Evolutionary conservation across 495 filamentous ascomycete species (phyloP), one percentile per base, ranked within the genome.

Genomic region (Penicillium longicatenatum): DNA sequence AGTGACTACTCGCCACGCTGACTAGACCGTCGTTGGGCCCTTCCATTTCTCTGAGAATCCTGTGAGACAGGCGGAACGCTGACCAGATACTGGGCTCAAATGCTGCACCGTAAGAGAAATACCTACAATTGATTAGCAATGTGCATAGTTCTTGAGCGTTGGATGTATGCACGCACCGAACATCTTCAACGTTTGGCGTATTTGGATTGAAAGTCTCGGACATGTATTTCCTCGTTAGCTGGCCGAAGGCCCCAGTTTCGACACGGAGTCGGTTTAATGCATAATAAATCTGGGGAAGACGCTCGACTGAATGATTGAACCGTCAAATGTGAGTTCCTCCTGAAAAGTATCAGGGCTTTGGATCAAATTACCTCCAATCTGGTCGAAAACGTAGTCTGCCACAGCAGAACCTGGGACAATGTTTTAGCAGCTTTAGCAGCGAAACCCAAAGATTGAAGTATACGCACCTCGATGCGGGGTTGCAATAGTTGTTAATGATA

Each of bases 1-100:
- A 97, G 63, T 82, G 80, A 59, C 87, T 88, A 65, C 92, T 96
- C 9, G 80, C 73, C 24, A 97, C 91, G 66, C 90, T 95, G 17
- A 98, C 94, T 5, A 98, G 82, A 0, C 94, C 94, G 61, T 98
- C 94, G 69, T 98, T 98, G 1, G 86, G 83, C 0, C 92, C 93
- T 73, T 97, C 94, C 5, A 72, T 59, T 37, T 80, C 69, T 50
- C 82, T 68, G 24, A 98, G 85, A 33, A 97, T 83, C 8, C 71
- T 67, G 63, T 94, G 88, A 0, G 91, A 89, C 10, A 79, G 74
- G 0, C 88, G 80, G 64, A 97, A 97, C 17, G 89, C 80, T 31
- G 86, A 91, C 72, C 79, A 95, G 33, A 82, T 80, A 47, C 66
- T 80, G 54, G 82, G 90, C 19, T 86, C 70, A 30, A 90, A 78